Evolutionary conservation across 305 asterid genomes (phyloP).

Genomic region (Fraxinus latifolia): DNA sequence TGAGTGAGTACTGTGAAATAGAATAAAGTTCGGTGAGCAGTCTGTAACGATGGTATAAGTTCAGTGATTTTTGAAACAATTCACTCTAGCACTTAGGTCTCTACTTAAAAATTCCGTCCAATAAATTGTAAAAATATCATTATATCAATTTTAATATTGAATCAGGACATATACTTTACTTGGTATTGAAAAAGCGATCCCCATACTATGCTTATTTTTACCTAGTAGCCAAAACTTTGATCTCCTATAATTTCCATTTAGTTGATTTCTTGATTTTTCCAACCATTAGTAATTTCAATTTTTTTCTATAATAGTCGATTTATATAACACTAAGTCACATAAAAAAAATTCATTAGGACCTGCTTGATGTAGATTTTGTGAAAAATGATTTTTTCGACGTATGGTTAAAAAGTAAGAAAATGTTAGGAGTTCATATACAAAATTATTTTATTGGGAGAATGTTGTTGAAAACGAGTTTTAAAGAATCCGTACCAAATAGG

Average conservation of each 20-base stretch:
- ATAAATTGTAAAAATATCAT: background rate
- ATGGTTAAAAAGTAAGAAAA: background rate
- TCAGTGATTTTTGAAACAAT: too few species aligned
- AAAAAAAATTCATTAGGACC: background rate
- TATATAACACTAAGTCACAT: too few species aligned
- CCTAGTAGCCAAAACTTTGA: background rate
- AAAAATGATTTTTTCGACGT: too few species aligned
- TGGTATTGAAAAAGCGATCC: background rate
- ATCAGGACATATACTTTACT: background rate
- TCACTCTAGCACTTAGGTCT: background rate
- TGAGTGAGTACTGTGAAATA: too few species aligned
- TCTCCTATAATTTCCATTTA: background rate
- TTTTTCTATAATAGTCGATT: too few species aligned
- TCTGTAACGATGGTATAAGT: too few species aligned
- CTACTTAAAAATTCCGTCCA: background rate
- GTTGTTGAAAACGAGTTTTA: too few species aligned
- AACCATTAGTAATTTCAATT: background rate
- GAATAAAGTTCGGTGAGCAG: too few species aligned
- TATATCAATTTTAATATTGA: too few species aligned
- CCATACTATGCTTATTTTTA: background rate
- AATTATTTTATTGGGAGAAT: too few species aligned
- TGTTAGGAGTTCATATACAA: background rate
- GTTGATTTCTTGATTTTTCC: background rate
- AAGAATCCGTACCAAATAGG: too few species aligned
- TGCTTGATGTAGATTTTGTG: background rate